These are phyloP conservation scores for Excoecaria cochinchinensis DNA, from an alignment of 345 rosid genomes.

Conservation along the genomic window DNA sequence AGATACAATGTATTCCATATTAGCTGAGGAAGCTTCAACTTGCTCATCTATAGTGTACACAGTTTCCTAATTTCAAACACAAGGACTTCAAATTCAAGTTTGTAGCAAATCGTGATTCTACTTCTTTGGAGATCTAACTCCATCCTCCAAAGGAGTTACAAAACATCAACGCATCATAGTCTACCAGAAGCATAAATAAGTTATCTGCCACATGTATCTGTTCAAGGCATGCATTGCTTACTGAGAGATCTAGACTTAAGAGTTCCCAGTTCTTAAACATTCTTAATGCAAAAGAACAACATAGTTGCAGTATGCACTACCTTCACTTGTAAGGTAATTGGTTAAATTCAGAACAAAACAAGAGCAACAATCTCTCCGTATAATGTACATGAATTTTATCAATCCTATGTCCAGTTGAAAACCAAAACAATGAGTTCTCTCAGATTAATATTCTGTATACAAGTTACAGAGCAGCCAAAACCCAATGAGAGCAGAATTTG, in stretches of 20 bases:
- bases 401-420: not conserved
- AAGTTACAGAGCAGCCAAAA: not conserved
- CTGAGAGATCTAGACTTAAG: not conserved
- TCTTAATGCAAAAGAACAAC: not conserved
- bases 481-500: not conserved
- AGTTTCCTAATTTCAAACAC: not conserved
- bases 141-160: not conserved
- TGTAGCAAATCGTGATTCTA: not conserved
- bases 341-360: constrained; percentile 6
- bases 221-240: not conserved
- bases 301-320: not conserved
- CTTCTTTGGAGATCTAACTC: not conserved
- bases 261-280: not conserved
- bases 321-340: not conserved
- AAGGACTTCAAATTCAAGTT: not conserved
- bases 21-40: not conserved
- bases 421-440: constrained; percentile 1
- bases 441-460: not conserved
- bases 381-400: not conserved
- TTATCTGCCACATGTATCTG: not conserved
- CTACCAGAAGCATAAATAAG: not conserved
- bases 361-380: not conserved
- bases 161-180: not conserved
- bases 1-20: not conserved
- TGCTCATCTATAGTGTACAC: constrained; percentile 3